Conservation (phyloP, 2,329 filamentous ascomycete genomes). For the Aspergillus hiratsukae region DNA sequence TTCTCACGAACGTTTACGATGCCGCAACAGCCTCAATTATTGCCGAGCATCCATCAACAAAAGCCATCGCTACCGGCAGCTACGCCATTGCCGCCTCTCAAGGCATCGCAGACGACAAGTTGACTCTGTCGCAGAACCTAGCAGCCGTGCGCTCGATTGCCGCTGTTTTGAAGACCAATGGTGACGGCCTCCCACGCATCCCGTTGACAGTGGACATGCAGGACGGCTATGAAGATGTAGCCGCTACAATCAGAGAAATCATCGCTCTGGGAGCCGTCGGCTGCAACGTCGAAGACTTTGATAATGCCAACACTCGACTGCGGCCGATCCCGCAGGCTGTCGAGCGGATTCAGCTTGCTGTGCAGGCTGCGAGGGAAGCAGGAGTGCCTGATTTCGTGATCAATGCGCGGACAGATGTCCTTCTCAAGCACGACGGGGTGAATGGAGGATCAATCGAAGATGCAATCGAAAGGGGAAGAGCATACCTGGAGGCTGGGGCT, state of each 20-base stretch:
- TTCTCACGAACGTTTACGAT: constrained; percentile 57
- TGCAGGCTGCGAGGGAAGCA: constrained; percentile 33
- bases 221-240: constrained; percentile 53
- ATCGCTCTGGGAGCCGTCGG: constrained; percentile 53
- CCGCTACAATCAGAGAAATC: constrained; percentile 38
- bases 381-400: constrained; percentile 54
- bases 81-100: constrained; percentile 48
- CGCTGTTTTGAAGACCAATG: constrained; percentile 41
- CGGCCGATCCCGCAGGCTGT: constrained; percentile 46
- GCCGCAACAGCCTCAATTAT: constrained; percentile 46
- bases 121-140: constrained; percentile 51
- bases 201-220: constrained; percentile 55
- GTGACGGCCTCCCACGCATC: constrained; percentile 1
- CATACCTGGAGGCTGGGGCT: constrained; percentile 56
- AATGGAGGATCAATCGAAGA: constrained; percentile 40
- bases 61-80: constrained; percentile 49
- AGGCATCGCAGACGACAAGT: constrained; percentile 45
- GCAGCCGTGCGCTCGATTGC: constrained; percentile 45
- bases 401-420: constrained; percentile 55
- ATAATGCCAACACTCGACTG: constrained; percentile 32
- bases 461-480: constrained; percentile 51
- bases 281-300: constrained; percentile 56
- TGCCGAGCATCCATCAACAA: constrained; percentile 28
- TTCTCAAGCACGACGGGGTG: constrained; percentile 30
- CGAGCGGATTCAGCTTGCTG: constrained; percentile 38